Percentiles rank a stretch among this genome's conserved stretches.
Evolutionary conservation across 2,329 filamentous ascomycete genomes (phyloP).

Genomic region (Fusarium zealandicum): DNA sequence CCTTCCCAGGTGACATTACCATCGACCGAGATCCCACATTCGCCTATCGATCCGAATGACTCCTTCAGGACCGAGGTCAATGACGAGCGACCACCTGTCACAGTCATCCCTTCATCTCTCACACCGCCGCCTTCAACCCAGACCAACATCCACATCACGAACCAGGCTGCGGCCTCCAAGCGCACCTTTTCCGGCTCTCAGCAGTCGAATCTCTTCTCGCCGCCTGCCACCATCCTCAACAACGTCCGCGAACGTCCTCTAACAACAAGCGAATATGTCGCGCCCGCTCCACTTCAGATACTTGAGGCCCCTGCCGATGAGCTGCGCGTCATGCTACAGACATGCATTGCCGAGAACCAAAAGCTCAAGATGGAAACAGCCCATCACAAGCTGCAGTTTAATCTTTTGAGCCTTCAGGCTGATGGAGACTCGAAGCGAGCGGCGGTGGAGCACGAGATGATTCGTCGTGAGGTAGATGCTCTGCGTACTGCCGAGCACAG

Average conservation of each 20-base stretch:
- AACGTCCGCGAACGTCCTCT: slow-evolving; percentile 43
- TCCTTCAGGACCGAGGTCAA: slow-evolving; percentile 60
- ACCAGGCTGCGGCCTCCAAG: slow-evolving; percentile 35
- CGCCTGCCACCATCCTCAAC: slow-evolving; percentile 57
- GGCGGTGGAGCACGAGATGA: slow-evolving; percentile 90
- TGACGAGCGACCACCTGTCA: slow-evolving; percentile 54
- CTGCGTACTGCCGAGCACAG: slow-evolving; percentile 77
- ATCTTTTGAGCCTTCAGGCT: slow-evolving; percentile 82
- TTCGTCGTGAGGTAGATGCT: slow-evolving; percentile 85
- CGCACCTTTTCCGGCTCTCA: slow-evolving; percentile 52
- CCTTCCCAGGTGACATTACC: slow-evolving; percentile 63
- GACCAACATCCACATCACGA: slow-evolving; percentile 44
- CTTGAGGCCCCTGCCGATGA: slow-evolving; percentile 62
- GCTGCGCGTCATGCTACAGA: slow-evolving; percentile 63
- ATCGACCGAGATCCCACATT: slow-evolving; percentile 63
- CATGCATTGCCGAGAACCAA: slow-evolving; percentile 62
- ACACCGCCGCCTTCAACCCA: slow-evolving; percentile 66
- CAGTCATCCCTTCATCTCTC: slow-evolving; percentile 63
- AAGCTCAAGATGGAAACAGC: slow-evolving; percentile 81
- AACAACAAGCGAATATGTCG: slow-evolving; percentile 50
- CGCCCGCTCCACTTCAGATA: slow-evolving; percentile 59
- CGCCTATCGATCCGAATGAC: slow-evolving; percentile 57
- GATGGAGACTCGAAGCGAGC: slow-evolving; percentile 86
- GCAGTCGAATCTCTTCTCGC: slow-evolving; percentile 59
- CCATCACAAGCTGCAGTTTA: slow-evolving; percentile 90